Evolutionary conservation across 164 flowering plant genomes (phyloP).

Genomic region (Aristolochia contorta): DNA sequence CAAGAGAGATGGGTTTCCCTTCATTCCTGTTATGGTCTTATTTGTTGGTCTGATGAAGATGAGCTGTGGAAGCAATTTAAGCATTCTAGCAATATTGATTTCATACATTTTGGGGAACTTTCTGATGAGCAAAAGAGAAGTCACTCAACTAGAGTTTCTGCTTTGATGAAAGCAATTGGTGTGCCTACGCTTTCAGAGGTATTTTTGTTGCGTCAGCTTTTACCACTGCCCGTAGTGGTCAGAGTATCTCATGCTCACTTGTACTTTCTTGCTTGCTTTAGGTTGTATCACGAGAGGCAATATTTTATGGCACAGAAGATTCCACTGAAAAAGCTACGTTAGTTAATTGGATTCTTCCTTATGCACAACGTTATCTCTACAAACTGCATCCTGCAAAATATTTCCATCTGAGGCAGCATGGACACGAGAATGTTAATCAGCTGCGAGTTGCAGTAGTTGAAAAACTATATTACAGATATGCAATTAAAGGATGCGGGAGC

Average conservation of each 20-base stretch:
- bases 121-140: conserved; percentile 30
- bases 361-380: conserved; percentile 75
- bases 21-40: conserved; percentile 64
- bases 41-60: conserved; percentile 88
- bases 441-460: conserved; percentile 58
- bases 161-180: conserved; percentile 44
- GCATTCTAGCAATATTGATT: conserved; percentile 40
- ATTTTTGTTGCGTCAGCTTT: neutral
- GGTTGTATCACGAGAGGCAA: conserved; percentile 79
- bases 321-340: conserved; percentile 35
- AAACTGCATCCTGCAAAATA: conserved; percentile 47
- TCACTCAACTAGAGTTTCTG: conserved; percentile 29
- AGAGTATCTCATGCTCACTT: no score
- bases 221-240: no score
- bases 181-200: conserved; percentile 87
- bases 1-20: conserved; percentile 88
- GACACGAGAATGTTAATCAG: conserved; percentile 26
- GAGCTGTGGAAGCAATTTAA: conserved; percentile 54
- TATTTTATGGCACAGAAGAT: conserved; percentile 44
- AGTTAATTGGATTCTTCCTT: conserved; percentile 85
- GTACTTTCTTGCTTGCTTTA: conserved; percentile 14
- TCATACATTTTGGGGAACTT: conserved; percentile 57
- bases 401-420: conserved; percentile 39
- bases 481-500: conserved; percentile 34
- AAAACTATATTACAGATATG: conserved; percentile 52